Conservation (phyloP, 2,329 filamentous ascomycete genomes). For the Aspergillus hiratsukae region DNA sequence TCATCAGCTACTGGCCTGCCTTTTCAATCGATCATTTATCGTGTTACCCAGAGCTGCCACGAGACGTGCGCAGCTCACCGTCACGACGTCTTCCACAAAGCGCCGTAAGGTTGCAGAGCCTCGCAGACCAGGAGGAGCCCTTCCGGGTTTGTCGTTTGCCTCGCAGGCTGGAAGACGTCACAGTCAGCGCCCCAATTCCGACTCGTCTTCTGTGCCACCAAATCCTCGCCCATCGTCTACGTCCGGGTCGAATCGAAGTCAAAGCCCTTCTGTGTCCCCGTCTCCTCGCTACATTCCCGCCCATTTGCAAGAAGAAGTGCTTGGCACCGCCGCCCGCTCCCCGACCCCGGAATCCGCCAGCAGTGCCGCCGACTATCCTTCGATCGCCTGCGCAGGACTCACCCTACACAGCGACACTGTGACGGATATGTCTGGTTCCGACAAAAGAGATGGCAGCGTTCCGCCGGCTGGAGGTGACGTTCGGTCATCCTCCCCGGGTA, state of each 20-base stretch:
- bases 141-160: slow-evolving; percentile 25
- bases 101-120: slow-evolving; percentile 45
- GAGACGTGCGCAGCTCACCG: slow-evolving; percentile 42
- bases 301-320: slow-evolving; percentile 52
- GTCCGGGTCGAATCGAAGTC: slow-evolving; percentile 22
- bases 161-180: slow-evolving; percentile 35
- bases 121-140: slow-evolving; percentile 35
- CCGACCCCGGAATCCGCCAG: slow-evolving; percentile 28
- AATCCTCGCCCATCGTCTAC: slow-evolving; percentile 18
- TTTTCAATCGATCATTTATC: slow-evolving; percentile 5
- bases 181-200: slow-evolving; percentile 20
- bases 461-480: slow-evolving; percentile 21
- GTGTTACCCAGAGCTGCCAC: slow-evolving; percentile 41
- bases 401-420: slow-evolving; percentile 44
- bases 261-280: slow-evolving; percentile 26
- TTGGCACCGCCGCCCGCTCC: slow-evolving; percentile 32
- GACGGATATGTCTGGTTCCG: slow-evolving; percentile 41
- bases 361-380: slow-evolving; percentile 41
- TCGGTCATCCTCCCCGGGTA: slow-evolving; percentile 31
- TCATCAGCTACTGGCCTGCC: slow-evolving; percentile 4
- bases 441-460: slow-evolving; percentile 22
- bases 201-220: slow-evolving; percentile 20
- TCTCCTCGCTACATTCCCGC: slow-evolving; percentile 50
- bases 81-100: slow-evolving; percentile 49
- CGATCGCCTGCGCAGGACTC: slow-evolving; percentile 50